Base-by-base conservation (phyloP, 108 stramenopile genomes). In the Skeletonema grethae region DNA sequence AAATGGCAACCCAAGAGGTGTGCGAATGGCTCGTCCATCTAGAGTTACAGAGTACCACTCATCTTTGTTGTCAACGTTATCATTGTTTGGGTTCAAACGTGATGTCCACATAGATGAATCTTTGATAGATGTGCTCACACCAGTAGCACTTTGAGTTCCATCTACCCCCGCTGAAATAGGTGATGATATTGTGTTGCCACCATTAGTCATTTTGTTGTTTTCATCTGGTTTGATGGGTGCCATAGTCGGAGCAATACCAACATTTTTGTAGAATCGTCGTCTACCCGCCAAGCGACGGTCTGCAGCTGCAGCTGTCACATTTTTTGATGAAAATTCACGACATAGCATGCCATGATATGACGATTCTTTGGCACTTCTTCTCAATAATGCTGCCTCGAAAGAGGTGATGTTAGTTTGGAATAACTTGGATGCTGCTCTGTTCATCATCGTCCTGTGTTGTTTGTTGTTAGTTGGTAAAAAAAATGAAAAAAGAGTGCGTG, bases 111-210 rank as follows among this genome's bases (percentile, higher is more conserved):
- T 57, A 2, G 67, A 67, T 11, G 71, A n/a, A 67, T 77, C 72
- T 12, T 39, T 69, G 13, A 78, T 43, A n/a, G 36, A 67, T 11
- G 62, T 74, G 31, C 60, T 63, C 3, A 95, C 90, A 13, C 92
- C 90, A 36, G 87, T 82, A 11, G 92, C 95, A 59, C 86, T 84
- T 24, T 88, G 76, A 5, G 89, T 87, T 3, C 90, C 90, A 72
- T 96, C 95, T 1, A 96, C 95, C 28, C 95, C 95, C 1, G 92
- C 92, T 4, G 88, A 87, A 57, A 96, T 94, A 34, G 93, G 92
- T 32, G 87, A 89, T 12, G 76, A 72, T 0, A 91, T 77, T 2
- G 48, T 38, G 13, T 58, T 57, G 1, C 64, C 65, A 10, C 34
- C 62, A 50, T 57, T 60, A 6, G 38, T 50, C 11, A 61, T 16